Conservation (phyloP, 768 basidiomycete species). For the Tulasnella sp. region DNA sequence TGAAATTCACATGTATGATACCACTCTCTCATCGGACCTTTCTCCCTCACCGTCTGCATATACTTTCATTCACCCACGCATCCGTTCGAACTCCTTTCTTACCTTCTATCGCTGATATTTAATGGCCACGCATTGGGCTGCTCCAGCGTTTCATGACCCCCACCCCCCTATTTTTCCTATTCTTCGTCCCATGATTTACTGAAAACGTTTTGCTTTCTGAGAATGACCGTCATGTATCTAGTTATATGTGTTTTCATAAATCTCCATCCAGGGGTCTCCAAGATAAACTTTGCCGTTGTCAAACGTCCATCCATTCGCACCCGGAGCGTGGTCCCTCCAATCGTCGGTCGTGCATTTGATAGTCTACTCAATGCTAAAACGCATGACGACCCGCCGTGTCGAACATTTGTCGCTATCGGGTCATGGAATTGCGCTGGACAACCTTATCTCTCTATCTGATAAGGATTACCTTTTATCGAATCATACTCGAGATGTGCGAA, state of each 20-base stretch:
- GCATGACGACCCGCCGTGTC: no score
- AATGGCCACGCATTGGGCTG: neutral
- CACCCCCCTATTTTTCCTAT: neutral
- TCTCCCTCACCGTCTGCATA: constrained; percentile 3
- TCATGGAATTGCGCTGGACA: neutral
- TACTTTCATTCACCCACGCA: constrained; percentile 3
- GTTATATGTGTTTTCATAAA: constrained; percentile 10
- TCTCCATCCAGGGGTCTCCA: neutral
- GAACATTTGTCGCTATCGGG: neutral
- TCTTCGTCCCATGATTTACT: neutral
- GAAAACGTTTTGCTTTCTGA: constrained; percentile 5
- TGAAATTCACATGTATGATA: constrained; percentile 33
- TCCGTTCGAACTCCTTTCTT: neutral
- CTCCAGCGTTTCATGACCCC: neutral
- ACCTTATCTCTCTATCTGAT: neutral
- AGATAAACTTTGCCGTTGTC: neutral
- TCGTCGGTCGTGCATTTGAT: neutral
- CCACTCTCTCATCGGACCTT: constrained; percentile 2
- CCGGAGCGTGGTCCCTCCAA: no score
- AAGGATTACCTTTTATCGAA: neutral
- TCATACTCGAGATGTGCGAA: neutral
- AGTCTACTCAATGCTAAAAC: no score
- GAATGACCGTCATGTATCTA: constrained; percentile 8
- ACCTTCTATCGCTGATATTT: constrained; percentile 1
- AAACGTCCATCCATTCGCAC: neutral